Evolutionary conservation across 2,329 filamentous ascomycete genomes (phyloP), one percentile per base, ranked within the genome.

Genomic region (Xylaria hypoxylon): DNA sequence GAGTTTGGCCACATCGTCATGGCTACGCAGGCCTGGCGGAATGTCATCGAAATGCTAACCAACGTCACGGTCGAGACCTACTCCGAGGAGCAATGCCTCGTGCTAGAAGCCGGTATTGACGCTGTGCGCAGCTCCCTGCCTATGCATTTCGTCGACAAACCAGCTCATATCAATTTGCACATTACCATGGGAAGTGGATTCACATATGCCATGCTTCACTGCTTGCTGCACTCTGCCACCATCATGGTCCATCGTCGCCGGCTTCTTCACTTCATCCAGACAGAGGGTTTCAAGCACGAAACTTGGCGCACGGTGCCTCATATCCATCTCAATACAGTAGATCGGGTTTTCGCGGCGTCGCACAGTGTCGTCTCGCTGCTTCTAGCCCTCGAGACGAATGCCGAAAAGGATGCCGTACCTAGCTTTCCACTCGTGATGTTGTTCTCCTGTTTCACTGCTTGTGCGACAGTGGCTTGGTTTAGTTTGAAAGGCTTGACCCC

Each of bases 151-250:
- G 81, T 86, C 68, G 87, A 89, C 73, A 88, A 89, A 77, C 84
- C 85, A 0, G 85, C 84, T 44, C 86, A 89, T 77, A 86, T 89
- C 74, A 86, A 84, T 72, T 79, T 88, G 5, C 87, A 89, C 76
- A 87, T 89, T 73, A 88, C 87, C 22, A 89, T 89, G 87, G 87
- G 87, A 40, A 88, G 86, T 50, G 87, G 87, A 62, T 87, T 86
- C 72, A 88, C 86, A 0, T 89, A 87, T 73, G 86, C 87, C 68
- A 87, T 89, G 85, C 82, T 89, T 57, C 87, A 89, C 76, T 87
- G 85, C 63, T 82, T 89, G 24, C 80, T 89, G 22, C 86, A 89
- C 74, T 88, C 86, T 71, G 85, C 86, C 10, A 86, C 85, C 31
- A 85, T 89, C 68, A 88, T 89, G 75, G 84, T 88, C 52, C 86